Conservation (phyloP, 176 grass and related monocot species). For the Avena sativa region DNA sequence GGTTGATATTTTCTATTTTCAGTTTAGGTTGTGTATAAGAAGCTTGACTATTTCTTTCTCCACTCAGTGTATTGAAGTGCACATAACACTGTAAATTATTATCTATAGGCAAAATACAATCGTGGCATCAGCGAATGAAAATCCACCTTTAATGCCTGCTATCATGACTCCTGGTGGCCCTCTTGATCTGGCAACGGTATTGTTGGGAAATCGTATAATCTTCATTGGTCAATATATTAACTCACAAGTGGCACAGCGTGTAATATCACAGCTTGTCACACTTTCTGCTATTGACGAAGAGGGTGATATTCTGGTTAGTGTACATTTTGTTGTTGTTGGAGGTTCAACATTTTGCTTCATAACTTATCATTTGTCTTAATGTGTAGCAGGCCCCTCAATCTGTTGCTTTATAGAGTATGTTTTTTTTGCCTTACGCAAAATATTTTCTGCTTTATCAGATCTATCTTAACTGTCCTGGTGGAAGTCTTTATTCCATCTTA, state of each 20-base stretch:
- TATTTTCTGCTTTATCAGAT: conserved; percentile 61
- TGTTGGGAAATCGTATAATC: conserved; percentile 87
- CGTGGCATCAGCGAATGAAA: conserved; percentile 64
- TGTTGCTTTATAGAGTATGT: conserved; percentile 22
- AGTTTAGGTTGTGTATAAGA: conserved; percentile 25
- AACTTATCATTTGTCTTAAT: conserved; percentile 10
- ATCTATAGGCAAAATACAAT: conserved; percentile 54
- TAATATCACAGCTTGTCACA: conserved; percentile 92
- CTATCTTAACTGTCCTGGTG: conserved; percentile 87
- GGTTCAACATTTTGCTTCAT: conserved; percentile 2
- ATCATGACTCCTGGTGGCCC: conserved; percentile 74
- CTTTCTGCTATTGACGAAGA: conserved; percentile 85
- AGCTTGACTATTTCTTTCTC: conserved; percentile 12
- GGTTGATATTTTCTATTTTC: conserved; percentile 19
- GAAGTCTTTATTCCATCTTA: conserved; percentile 89
- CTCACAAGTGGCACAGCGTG: conserved; percentile 90
- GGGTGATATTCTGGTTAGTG: conserved; percentile 87
- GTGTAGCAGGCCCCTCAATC: neutral
- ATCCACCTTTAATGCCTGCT: conserved; percentile 90
- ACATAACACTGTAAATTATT: conserved; percentile 33
- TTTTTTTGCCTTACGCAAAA: conserved; percentile 33
- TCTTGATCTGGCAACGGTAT: conserved; percentile 75
- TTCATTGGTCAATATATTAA: conserved; percentile 92
- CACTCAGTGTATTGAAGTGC: neutral
- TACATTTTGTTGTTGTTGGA: conserved; percentile 17